Evolutionary conservation across 768 basidiomycete species (phyloP), one percentile per base, ranked within the genome.

Genomic region (Dentipellis sp.): DNA sequence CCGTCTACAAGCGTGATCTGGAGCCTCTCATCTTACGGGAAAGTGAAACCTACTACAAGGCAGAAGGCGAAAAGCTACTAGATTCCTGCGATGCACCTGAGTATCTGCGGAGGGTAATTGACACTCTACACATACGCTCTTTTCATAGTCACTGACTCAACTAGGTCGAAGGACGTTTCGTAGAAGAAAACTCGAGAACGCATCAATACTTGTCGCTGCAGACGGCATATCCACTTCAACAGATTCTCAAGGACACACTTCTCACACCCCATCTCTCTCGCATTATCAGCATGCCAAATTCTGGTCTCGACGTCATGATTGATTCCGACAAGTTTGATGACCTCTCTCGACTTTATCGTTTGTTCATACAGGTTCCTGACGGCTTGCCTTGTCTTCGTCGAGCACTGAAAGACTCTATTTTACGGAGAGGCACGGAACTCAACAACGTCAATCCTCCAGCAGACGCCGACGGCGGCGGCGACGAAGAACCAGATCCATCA

Each of bases 241-340:
- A 80, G 53, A 90, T 95, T 47, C 76, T 98, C 14, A 83, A 94
- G 66, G 74, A 83, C 42, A 72, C 84, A 53, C 82, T 98, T 38
- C 75, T 99, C 38, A 79, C 85, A 0, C 77, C 87, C 7, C 90
- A 97, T 68, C 71, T 98, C 16, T 64, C 72, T n/a, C 73, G 78
- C 5, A 78, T 97, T 53, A 82, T 98, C 56, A 75, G 75, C 35
- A 88, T 91, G 80, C 78, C 82, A 1, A 82, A 84, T 60, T 92
- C 94, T 5, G 97, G 97, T 9, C 71, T 98, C 49, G 84, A 94
- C 60, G 73, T 73, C 16, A 94, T 98, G 91, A 77, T 97, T 46
- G 90, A 97, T 65, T 71, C 78, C 29, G 82, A 90, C 66, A 88
- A 85, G 66, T 69, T 80, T 14, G 79, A 83, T 11, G 92, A 94